Evolutionary conservation across 1,284 basidiomycete genomes (phyloP), one percentile per base, ranked within the genome.

Genomic region (Pyrrhoderma noxium): DNA sequence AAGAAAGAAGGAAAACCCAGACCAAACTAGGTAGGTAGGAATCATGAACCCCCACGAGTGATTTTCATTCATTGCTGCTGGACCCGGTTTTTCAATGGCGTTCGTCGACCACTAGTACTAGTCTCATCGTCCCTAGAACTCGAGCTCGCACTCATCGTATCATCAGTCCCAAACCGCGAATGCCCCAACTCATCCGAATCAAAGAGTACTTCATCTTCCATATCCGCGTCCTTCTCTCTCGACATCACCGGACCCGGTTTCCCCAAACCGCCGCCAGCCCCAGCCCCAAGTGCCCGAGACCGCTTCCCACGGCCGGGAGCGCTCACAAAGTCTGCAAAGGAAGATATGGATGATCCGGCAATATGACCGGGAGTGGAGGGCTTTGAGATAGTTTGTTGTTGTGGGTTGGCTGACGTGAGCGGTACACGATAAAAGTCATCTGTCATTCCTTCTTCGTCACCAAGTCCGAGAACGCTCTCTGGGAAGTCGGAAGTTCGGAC

Each of bases 381-480:
- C n/a, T 57, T 47, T 34, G 53, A 47, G 11, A 59, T 7, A n/a
- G 34, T 38, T 39, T 53, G 55, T 43, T 11, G 5, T 11, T 31
- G 27, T 31, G 5, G 27, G 11, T 23, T 34, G 63, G 70, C 11
- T 73, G 66, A 55, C 74, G 75, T 34, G 45, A 79, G 65, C 4
- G 80, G 78, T 34, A 80, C 71, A 55, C 76, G 76, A 61, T 85
- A 85, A 61, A 84, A 81, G 52, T 82, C 80, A 52, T 80, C 80
- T 19, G 73, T 64, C 37, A 79, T 75, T 34, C 82, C 80, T 37
- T 65, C 64, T 37, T 65, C 64, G 14, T 68, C 68, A 73, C 55
- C 57, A 23, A 57, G 47, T n/a, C 41, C 53, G 34, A 55, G 53
- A 19, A 51, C 77, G n/a, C 80, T 79, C 41, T 77, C 75, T 25